Conservation (phyloP, 106 monocot species). For the Hemerocallis citrina region DNA sequence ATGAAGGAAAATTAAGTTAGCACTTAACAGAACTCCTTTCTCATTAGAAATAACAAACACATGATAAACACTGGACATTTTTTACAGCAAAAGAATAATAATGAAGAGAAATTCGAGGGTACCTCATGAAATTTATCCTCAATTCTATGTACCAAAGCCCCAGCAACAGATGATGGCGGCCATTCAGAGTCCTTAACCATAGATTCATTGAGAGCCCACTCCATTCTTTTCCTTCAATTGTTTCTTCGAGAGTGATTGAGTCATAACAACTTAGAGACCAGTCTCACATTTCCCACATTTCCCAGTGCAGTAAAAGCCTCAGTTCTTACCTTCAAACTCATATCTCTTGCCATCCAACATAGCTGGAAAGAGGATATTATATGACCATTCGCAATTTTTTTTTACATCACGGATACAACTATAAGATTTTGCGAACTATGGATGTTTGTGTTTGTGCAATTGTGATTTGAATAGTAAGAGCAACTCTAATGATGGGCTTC, state of each 20-base stretch:
- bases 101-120: too few relatives aligned
- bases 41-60: neutral
- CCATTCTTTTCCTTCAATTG: conserved; percentile 17
- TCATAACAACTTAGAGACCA: conserved; percentile 57
- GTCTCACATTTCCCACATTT: conserved; percentile 36
- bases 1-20: conserved; percentile 8
- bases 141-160: conserved; percentile 79
- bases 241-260: conserved; percentile 87
- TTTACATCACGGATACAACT: too few relatives aligned
- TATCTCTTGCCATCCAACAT: conserved; percentile 77
- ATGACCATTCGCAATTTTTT: neutral
- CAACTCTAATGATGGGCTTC: too few relatives aligned
- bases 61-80: neutral
- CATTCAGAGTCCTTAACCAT: conserved; percentile 23
- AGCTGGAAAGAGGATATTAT: conserved; percentile 34
- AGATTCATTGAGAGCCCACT: conserved; percentile 11
- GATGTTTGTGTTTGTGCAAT: neutral
- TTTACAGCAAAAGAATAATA: conserved; percentile 1
- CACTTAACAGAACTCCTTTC: neutral
- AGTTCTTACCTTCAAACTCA: conserved; percentile 64
- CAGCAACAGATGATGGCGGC: conserved; percentile 43
- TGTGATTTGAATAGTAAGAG: too few relatives aligned
- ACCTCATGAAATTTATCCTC: conserved; percentile 96
- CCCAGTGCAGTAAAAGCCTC: conserved; percentile 74
- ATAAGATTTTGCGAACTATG: neutral